Percentiles rank a stretch among this genome's conserved stretches.
These are phyloP conservation scores for Camptophora hylomeconis DNA, from an alignment of 2,329 filamentous ascomycete genomes.

Conservation along the genomic window DNA sequence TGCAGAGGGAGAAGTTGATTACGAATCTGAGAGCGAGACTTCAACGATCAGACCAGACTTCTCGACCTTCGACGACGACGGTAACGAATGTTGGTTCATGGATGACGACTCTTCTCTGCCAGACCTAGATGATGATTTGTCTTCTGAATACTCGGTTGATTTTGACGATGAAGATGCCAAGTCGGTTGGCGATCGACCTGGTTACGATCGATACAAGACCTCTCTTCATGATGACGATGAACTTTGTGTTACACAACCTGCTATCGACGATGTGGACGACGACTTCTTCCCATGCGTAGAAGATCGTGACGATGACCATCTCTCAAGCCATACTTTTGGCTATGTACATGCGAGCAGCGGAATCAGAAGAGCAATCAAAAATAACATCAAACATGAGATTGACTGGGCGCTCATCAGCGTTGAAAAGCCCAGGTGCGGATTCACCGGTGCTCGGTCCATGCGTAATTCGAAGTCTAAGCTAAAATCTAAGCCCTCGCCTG, in stretches of 20 bases:
- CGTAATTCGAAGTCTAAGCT: conserved; percentile 21
- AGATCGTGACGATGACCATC: conserved; percentile 66
- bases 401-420: conserved; percentile 78
- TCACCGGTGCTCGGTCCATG: conserved; percentile 18
- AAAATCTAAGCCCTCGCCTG: background rate
- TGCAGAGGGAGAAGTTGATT: conserved; percentile 40
- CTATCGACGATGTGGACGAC: conserved; percentile 71
- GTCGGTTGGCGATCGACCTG: conserved; percentile 53
- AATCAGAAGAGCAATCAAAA: conserved; percentile 59
- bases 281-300: conserved; percentile 75
- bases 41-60: conserved; percentile 20
- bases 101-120: conserved; percentile 39
- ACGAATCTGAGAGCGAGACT: conserved; percentile 20
- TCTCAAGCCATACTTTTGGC: conserved; percentile 68
- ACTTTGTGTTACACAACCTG: conserved; percentile 79
- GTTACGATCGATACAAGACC: conserved; percentile 59
- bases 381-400: conserved; percentile 73
- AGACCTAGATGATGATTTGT: conserved; percentile 37
- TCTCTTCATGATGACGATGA: conserved; percentile 56
- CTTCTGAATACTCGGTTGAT: conserved; percentile 17
- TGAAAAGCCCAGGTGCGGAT: conserved; percentile 23
- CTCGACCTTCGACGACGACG: conserved; percentile 23
- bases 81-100: conserved; percentile 32
- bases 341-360: conserved; percentile 83
- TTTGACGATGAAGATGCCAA: conserved; percentile 38